Base-by-base conservation (phyloP, 441 rosid species). In the Flueggea neowawraea region DNA sequence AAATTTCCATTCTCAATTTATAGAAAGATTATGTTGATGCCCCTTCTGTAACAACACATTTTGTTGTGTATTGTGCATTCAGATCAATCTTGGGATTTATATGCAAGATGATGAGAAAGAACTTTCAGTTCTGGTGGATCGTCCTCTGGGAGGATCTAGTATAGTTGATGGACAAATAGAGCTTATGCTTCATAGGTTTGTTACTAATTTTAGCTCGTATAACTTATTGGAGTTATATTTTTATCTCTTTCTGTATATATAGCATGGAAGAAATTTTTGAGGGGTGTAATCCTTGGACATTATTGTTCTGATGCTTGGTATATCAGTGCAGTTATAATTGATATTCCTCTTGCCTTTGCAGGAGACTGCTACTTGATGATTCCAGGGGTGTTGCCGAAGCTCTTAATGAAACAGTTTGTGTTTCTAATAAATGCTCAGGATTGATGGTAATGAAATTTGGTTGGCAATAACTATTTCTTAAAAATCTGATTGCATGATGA, bases 321-420 rank as follows among this genome's bases (percentile, higher is more conserved):
- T 12, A 17, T 36, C 50, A 12, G n/a, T 10, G 32, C 43, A 55
- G 48, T 31, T 15, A 31, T 41, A 41, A 65, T 53, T 31, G 53
- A 43, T 58, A 17, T 45, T 71, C 32, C 52, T 61, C 50, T 55
- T 51, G n/a, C 70, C 2, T 51, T 51, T 78, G 58, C 63, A 95
- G 99, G 98, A 85, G 99, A 80, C 75, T 92, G 77, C 82, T 90
- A 64, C 94, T 78, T 17, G 98, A 95, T 57, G 99, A 95, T 84
- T 78, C 87, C 16, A 82, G 96, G 76, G 99, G 99, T 66, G 99
- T 95, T 55, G 98, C 75, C 0, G 98, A 95, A 76, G 76, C 82
- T 66, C 80, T 95, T 57, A 92, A 95, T 62, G 99, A 95, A 80
- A 88, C 94, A 32, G 92, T 85, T 60, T 95, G 99, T 55, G 84